Conservation (phyloP, 129 eudicot species). For the carrot (Daucus carota) region DNA sequence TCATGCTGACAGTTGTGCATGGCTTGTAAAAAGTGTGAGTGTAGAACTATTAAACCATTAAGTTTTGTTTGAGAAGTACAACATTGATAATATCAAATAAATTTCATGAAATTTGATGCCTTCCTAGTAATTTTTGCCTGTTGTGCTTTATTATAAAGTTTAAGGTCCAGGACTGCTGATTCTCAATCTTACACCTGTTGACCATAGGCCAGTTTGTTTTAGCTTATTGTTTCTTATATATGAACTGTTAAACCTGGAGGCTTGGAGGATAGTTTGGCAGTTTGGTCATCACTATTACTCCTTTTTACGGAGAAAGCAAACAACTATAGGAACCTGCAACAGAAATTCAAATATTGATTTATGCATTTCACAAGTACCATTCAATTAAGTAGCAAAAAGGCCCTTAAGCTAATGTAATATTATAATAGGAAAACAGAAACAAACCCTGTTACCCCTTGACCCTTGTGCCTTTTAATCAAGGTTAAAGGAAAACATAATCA, state of each 20-base stretch:
- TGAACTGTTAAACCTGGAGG: no score
- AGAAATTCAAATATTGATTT: no score
- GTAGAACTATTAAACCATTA: not conserved
- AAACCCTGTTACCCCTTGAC: constrained; percentile 84
- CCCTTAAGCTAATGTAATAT: no score
- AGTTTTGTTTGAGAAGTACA: not conserved
- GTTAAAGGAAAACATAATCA: no score
- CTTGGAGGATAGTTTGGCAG: not conserved
- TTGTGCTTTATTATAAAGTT: no score
- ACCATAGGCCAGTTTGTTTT: no score
- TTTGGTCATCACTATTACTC: not conserved
- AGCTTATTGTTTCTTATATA: no score
- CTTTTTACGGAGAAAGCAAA: not conserved
- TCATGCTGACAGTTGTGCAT: not conserved
- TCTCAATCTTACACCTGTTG: no score
- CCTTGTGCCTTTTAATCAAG: no score
- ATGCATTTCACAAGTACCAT: no score
- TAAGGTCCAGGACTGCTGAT: no score
- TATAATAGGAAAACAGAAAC: constrained; percentile 12
- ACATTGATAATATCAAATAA: not conserved
- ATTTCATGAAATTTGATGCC: not conserved
- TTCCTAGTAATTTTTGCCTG: not conserved
- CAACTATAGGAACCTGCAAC: not conserved
- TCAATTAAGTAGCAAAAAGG: no score
- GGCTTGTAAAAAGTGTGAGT: not conserved